These are phyloP conservation scores for Aspergillus glaucus DNA, from an alignment of 2,329 filamentous ascomycete species.

Conservation along the genomic window DNA sequence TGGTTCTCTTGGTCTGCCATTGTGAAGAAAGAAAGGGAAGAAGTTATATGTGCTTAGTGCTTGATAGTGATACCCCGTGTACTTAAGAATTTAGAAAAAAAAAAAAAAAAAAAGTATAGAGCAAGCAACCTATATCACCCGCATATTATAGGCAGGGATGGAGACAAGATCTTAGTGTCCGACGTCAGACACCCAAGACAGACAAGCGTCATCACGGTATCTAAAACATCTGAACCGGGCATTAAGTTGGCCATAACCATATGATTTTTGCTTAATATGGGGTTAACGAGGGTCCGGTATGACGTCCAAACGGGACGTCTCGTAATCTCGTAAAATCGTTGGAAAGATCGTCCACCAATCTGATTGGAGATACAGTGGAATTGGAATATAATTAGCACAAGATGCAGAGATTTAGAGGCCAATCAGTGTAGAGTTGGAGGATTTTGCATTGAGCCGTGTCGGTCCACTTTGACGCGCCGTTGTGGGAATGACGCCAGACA, in stretches of 20 bases:
- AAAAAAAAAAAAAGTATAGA: no score
- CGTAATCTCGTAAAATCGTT: neutral
- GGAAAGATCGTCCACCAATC: slow-evolving; percentile 1
- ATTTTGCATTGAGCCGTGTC: slow-evolving; percentile 4
- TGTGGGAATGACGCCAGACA: slow-evolving; percentile 16
- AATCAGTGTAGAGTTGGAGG: slow-evolving; percentile 3
- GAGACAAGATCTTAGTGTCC: slow-evolving; percentile 12
- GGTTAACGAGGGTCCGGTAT: neutral
- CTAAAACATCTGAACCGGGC: neutral
- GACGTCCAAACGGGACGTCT: slow-evolving; percentile 1
- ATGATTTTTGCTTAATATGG: neutral
- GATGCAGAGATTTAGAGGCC: slow-evolving; percentile 2
- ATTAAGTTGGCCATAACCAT: neutral
- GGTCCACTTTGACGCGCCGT: slow-evolving; percentile 3
- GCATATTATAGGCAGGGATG: neutral
- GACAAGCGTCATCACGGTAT: neutral
- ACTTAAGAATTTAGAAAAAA: no score
- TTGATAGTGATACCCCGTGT: neutral
- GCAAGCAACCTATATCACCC: neutral
- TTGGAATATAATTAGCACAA: slow-evolving; percentile 6
- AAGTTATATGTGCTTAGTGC: slow-evolving; percentile 6
- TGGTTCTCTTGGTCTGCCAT: slow-evolving; percentile 24
- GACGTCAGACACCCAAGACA: slow-evolving; percentile 18
- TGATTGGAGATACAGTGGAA: neutral
- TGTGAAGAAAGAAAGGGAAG: slow-evolving; percentile 13